A percentile compares a stretch with the other conserved stretches of the same genome.
Evolutionary conservation across 805 yeast genomes (phyloP).

Genomic region (Candida adriatica): DNA sequence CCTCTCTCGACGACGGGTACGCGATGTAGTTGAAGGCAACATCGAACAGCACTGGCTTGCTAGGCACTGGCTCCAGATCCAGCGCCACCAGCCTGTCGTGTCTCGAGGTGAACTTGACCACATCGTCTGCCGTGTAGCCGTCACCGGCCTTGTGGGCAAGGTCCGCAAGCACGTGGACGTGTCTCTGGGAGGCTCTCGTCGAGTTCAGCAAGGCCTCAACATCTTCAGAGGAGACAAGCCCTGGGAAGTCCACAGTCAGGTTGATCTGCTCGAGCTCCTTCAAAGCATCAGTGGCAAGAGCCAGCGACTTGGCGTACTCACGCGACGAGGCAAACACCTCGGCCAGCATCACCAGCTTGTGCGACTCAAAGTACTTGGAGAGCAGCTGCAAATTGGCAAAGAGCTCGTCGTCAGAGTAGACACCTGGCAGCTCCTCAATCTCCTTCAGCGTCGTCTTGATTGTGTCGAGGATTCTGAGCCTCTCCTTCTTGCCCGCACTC

Average conservation of each 20-base stretch:
- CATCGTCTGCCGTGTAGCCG: constrained; percentile 19
- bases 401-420: constrained; percentile 74
- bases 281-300: constrained; percentile 32
- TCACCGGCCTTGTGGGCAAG: constrained; percentile 29
- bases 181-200: constrained; percentile 17
- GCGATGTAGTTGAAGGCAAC: constrained; percentile 78
- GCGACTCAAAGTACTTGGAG: constrained; percentile 38
- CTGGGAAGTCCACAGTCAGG: constrained; percentile 14
- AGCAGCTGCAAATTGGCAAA: constrained; percentile 45
- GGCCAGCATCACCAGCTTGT: constrained; percentile 39
- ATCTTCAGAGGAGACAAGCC: constrained; percentile 33
- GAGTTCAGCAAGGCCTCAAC: constrained; percentile 21
- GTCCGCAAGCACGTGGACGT: constrained; percentile 40
- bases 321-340: constrained; percentile 34
- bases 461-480: constrained; percentile 30
- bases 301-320: constrained; percentile 40
- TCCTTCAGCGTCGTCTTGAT: constrained; percentile 49
- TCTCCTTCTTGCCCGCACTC: constrained; percentile 25
- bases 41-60: constrained; percentile 90
- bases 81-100: constrained; percentile 25
- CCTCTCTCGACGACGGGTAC: constrained; percentile 25
- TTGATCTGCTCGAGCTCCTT: constrained; percentile 4
- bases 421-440: constrained; percentile 83
- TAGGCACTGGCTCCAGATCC: constrained; percentile 47
- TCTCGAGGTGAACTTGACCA: constrained; percentile 10